Base-by-base conservation (phyloP, 768 basidiomycete genomes). In the Mycena capillaripes region DNA sequence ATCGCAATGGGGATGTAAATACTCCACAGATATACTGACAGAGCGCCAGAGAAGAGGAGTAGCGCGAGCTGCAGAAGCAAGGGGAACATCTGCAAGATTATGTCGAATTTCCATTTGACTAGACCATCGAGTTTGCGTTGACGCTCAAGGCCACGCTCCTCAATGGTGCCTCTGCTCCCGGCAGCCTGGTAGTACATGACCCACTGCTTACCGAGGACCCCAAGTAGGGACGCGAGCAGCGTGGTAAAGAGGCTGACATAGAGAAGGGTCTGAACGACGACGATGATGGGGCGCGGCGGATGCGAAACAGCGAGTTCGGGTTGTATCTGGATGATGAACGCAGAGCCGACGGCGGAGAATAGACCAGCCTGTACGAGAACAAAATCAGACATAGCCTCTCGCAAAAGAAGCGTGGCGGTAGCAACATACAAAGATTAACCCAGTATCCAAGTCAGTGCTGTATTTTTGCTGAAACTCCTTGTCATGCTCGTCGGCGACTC, bases 381-480 rank as follows among this genome's bases (percentile, higher is more conserved):
- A 27, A 30, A 29, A n/a, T 16, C 4, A 7, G 12, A 14, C 29
- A 29, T 2, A 53, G 5, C n/a, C 7, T 10, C 25, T n/a, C 3
- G 6, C 21, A 6, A 3, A 3, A 23, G 9, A 5, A 10, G 48
- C 7, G 4, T 7, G 9, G 48, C 5, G 10, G 36, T n/a, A n/a
- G n/a, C n/a, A n/a, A 17, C 58, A 12, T 36, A 60, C 58, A 23
- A 60, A 60, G 29, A 60, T 60, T 7, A 60, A 36, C 4, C 7
- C 11, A 11, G n/a, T 60, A 23, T 60, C 58, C n/a, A 62, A 44
- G 32, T 62, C 44, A 5, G 61, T 62, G 29, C 42, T n/a, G 19
- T 62, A 62, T 29, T 27, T 44, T 19, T n/a, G 27, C 40, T 62
- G 25, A 36, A 62, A 62, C 16, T 62, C 61, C 17, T 48, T 62